These are phyloP conservation scores for Kodamaea lidongshanica DNA, from an alignment of 805 yeast genomes.

Conservation along the genomic window DNA sequence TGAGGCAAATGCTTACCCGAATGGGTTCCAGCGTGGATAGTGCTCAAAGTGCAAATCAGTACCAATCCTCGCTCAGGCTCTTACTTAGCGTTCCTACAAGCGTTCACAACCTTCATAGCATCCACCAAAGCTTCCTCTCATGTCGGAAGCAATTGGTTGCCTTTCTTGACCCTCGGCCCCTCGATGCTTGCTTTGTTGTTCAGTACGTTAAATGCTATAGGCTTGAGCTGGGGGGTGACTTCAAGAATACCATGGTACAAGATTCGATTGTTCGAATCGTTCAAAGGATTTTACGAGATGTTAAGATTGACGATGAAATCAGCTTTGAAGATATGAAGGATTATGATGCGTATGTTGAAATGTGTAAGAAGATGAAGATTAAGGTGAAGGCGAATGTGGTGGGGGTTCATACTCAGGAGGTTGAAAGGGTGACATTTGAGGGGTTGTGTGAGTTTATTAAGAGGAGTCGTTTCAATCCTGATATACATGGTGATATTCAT, in stretches of 20 bases:
- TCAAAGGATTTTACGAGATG: conserved; percentile 2
- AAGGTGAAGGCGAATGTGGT: background rate
- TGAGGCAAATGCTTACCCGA: background rate
- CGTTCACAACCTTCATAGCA: conserved; percentile 1
- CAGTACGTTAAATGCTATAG: background rate
- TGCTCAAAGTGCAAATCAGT: background rate
- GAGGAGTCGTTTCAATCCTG: conserved; percentile 1
- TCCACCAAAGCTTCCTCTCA: background rate
- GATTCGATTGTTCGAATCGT: background rate
- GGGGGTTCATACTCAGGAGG: conserved; percentile 1
- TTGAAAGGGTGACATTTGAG: conserved; percentile 5
- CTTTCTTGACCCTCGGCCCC: background rate
- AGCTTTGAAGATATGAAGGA: background rate
- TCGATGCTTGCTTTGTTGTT: background rate
- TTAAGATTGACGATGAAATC: conserved; percentile 1
- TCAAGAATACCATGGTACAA: conserved; percentile 6
- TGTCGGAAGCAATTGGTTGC: background rate
- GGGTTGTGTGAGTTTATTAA: conserved; percentile 6
- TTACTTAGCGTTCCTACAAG: conserved; percentile 1
- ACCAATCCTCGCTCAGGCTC: conserved; percentile 1
- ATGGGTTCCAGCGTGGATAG: background rate
- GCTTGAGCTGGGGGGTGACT: background rate
- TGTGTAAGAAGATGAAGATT: conserved; percentile 3
- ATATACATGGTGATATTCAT: background rate
- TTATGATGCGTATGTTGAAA: conserved; percentile 2